Base-by-base conservation (phyloP, 179 eudicot species). In the Monotropa hypopitys region DNA sequence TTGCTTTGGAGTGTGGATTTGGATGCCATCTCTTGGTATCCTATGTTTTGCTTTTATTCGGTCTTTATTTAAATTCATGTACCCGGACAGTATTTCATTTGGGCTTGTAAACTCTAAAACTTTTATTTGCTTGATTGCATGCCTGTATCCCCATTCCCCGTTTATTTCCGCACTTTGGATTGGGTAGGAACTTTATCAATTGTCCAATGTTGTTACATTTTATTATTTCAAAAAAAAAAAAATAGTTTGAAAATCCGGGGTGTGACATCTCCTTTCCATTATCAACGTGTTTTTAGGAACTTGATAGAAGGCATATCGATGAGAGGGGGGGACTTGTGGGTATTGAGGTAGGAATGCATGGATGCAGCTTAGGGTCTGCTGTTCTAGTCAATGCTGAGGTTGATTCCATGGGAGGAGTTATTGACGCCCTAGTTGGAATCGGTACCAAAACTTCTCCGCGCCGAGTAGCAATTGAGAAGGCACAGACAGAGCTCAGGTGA, bases 321-420 rank as follows among this genome's bases (percentile, higher is more conserved):
- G 93, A 88, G 82, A 86, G 81, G 86, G 84, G 69, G 50, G 74
- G 71, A 84, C 56, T 78, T 84, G 57, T 42, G 84, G 97, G 95
- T 91, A 81, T 70, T 80, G 76, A 54, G 62, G 68, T 73, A 82
- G 93, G 92, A 84, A 91, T 93, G 98, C 96, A 89, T 91, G 93
- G 93, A 90, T 88, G 84, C 80, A 85, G 89, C 86, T 78, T 87
- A 77, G 87, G 85, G 75, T 87, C 81, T 88, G 80, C 87, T 89
- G 83, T 83, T 81, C 75, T 91, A 83, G 89, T 91, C 85, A 89
- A 91, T 89, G 96, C 96, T 81, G 93, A 89, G 90, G 90, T 96
- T 83, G 97, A 90, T 90, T 96, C 97, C 93, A 96, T 96, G 99
- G 99, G 98, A 79, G 98, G 94, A 86, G 89, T 91, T 87, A 87